These are phyloP conservation scores for Scutellaria minor DNA, from an alignment of 257 asterid species.

Conservation along the genomic window DNA sequence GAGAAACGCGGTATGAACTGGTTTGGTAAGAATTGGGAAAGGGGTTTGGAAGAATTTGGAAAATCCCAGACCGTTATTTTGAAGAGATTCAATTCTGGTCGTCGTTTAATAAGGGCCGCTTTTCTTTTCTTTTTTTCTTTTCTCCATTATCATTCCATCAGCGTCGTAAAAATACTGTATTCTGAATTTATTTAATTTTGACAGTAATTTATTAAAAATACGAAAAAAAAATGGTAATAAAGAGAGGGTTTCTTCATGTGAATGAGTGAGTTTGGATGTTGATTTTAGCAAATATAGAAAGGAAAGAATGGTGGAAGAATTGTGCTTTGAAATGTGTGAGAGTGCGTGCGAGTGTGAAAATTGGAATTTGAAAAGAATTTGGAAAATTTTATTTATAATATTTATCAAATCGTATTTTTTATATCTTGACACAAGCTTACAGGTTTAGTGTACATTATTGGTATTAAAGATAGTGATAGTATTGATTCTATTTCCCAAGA, in stretches of 20 bases:
- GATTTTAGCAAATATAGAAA: constrained; percentile 2
- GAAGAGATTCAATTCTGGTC: constrained; percentile 33
- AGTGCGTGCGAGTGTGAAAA: constrained; percentile 5
- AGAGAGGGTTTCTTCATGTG: constrained; percentile 28
- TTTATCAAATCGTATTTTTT: no score
- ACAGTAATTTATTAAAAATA: no score
- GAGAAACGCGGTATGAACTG: constrained; percentile 36
- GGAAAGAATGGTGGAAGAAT: background rate
- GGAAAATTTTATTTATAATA: background rate
- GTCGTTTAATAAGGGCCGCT: constrained; percentile 4
- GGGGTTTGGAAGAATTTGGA: constrained; percentile 17
- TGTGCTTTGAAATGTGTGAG: constrained; percentile 35
- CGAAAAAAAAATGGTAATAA: background rate
- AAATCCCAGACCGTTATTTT: constrained; percentile 21
- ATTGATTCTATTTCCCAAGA: no score
- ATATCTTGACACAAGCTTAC: no score
- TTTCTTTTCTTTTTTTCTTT: background rate
- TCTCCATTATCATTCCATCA: background rate
- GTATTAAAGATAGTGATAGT: no score
- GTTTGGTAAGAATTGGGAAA: constrained; percentile 31
- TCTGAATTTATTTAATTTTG: no score
- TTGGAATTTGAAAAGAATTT: background rate
- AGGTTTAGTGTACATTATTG: no score
- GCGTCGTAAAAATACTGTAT: background rate
- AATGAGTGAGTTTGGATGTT: constrained; percentile 6